These are phyloP conservation scores for Pythium rishiriense DNA, from an alignment of 352 stramenopile genomes.

Conservation along the genomic window DNA sequence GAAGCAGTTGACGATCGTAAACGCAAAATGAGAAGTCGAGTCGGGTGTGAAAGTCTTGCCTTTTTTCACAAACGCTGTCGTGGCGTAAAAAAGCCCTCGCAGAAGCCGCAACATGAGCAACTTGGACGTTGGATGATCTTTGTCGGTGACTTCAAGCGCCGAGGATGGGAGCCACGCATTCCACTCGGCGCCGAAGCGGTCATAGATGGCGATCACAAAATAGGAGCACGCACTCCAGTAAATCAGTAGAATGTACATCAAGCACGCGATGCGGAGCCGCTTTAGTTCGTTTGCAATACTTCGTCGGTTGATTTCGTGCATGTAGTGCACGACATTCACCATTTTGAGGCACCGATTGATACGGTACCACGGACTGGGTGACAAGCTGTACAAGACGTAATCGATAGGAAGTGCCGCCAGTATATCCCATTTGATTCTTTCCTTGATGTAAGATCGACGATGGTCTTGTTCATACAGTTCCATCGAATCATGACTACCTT, in stretches of 20 bases:
- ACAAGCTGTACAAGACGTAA: conserved; percentile 40
- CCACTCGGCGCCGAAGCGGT: conserved; percentile 47
- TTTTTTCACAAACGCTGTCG: conserved; percentile 69
- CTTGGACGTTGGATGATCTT: conserved; percentile 28
- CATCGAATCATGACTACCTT: conserved; percentile 39
- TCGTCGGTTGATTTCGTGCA: conserved; percentile 59
- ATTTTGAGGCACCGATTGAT: conserved; percentile 56
- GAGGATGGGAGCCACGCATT: conserved; percentile 46
- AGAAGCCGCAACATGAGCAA: conserved; percentile 42
- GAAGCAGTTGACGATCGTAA: conserved; percentile 56
- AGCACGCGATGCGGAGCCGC: conserved; percentile 41
- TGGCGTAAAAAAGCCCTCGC: conserved; percentile 56
- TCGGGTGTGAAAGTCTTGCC: conserved; percentile 50
- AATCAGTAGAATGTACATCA: conserved; percentile 59
- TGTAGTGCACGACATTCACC: conserved; percentile 51
- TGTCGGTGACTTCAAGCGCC: conserved; percentile 28
- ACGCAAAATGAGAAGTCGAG: conserved; percentile 44
- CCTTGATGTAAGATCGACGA: conserved; percentile 41
- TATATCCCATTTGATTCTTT: conserved; percentile 44
- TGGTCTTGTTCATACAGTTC: conserved; percentile 61
- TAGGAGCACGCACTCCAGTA: conserved; percentile 64
- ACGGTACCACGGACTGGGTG: conserved; percentile 33
- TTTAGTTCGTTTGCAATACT: conserved; percentile 67
- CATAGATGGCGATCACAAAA: conserved; percentile 52
- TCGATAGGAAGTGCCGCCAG: conserved; percentile 47